These are phyloP conservation scores for Secale cereale DNA, from an alignment of 176 grass and related monocot genomes.

Conservation along the genomic window DNA sequence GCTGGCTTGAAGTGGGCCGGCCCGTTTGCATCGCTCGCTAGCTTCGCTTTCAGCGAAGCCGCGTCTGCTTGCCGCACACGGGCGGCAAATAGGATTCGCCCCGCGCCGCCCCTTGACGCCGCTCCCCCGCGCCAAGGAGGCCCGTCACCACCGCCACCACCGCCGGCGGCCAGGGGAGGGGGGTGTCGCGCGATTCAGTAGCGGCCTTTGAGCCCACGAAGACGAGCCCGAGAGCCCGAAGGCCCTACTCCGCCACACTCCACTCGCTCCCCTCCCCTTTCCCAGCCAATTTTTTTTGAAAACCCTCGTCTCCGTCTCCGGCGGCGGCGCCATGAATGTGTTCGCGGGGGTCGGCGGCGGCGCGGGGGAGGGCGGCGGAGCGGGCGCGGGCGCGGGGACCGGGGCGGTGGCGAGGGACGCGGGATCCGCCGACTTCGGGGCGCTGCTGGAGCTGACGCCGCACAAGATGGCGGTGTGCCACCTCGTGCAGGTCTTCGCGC, in stretches of 20 bases:
- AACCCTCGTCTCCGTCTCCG: conserved; percentile 23
- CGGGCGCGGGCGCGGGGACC: no score
- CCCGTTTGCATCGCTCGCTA: no score
- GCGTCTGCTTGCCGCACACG: no score
- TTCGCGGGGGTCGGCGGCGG: conserved; percentile 31
- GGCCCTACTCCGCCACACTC: not conserved
- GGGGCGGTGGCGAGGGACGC: not conserved
- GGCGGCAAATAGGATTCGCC: no score
- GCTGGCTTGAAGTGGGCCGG: no score
- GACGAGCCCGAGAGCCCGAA: not conserved
- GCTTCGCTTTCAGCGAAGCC: no score
- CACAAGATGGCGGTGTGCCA: conserved; percentile 86
- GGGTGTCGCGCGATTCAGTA: no score
- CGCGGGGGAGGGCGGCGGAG: not conserved
- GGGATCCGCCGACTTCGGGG: not conserved
- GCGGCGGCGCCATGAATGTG: conserved; percentile 49
- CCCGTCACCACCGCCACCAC: no score
- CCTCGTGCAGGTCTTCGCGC: conserved; percentile 79
- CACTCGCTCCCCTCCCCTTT: not conserved
- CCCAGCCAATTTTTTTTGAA: not conserved
- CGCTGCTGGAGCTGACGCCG: conserved; percentile 69
- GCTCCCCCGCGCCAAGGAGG: no score
- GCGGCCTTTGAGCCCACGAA: no score
- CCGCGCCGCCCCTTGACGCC: no score
- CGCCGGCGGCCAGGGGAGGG: no score